phyloP scores from a whole-genome alignment of 2,329 filamentous ascomycete genomes.

The Talaromyces sp. region DNA sequence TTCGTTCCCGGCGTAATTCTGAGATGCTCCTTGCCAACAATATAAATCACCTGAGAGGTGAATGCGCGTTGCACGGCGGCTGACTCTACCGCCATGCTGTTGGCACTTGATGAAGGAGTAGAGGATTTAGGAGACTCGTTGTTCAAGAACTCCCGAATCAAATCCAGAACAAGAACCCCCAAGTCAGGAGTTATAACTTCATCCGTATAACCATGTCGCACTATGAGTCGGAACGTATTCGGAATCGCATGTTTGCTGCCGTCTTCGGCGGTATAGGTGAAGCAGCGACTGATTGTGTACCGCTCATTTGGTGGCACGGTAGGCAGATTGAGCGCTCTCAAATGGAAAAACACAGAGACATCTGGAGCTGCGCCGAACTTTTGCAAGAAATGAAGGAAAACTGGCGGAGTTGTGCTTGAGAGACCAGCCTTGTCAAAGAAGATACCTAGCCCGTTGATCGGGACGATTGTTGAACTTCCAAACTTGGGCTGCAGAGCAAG shows the following conservation, averaged over 20 bases:
- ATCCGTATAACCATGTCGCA: conserved; percentile 69
- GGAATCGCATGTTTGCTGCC: conserved; percentile 43
- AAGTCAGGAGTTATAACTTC: conserved; percentile 63
- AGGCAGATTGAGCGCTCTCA: conserved; percentile 59
- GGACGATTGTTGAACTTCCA: conserved; percentile 38
- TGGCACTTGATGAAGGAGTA: background rate
- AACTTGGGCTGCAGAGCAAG: conserved; percentile 33
- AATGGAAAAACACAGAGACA: conserved; percentile 68
- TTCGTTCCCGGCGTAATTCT: conserved; percentile 26
- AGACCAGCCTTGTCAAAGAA: conserved; percentile 72
- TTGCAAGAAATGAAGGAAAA: conserved; percentile 66
- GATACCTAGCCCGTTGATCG: conserved; percentile 58
- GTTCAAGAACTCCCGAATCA: conserved; percentile 51
- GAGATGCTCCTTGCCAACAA: conserved; percentile 41
- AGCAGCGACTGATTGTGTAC: conserved; percentile 32
- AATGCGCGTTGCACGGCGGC: conserved; percentile 40
- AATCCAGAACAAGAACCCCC: conserved; percentile 54
- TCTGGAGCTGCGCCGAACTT: conserved; percentile 65
- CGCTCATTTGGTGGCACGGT: conserved; percentile 49
- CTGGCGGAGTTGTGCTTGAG: conserved; percentile 55
- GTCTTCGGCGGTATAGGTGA: conserved; percentile 17
- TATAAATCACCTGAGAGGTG: conserved; percentile 47
- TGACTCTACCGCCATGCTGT: conserved; percentile 18
- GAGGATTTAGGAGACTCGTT: conserved; percentile 18
- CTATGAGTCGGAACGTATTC: conserved; percentile 62